Base-by-base conservation (phyloP, 208 protist genomes). In the Leishmania tarentolae region DNA sequence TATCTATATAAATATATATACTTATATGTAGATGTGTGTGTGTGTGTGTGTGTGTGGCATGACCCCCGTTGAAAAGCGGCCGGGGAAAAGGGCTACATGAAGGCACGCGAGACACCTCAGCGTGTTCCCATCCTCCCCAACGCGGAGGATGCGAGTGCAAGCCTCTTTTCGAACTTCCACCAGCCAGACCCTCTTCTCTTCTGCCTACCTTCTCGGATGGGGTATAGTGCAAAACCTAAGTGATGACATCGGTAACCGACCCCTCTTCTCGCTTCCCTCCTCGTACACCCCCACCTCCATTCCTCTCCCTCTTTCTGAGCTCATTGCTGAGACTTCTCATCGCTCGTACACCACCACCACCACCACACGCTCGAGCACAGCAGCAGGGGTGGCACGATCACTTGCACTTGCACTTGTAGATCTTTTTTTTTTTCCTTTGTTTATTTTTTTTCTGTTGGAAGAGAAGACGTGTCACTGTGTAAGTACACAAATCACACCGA, bases 391-490 rank as follows among this genome's bases (percentile, higher is more conserved):
- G 40, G 69, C 69, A 73, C 11, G 11, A 53, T 73, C 69, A 52
- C 69, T 44, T 50, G 40, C 24, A 35, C 21, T 35, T 19, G 46
- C 19, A 50, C 13, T 35, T 19, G 46, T 35, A 50, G 28, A 50
- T 47, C 61, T 28, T 42, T 24, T 73, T 69, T 57, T 6, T 56
- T 57, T 77, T 56, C 13, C 17, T 40, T 59, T 80, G 37, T 46
- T 21, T 65, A n/a, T 59, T 83, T 56, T 63, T 66, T 71, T 76
- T 52, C 2, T 81, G 70, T 80, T 87, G 75, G 40, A 53, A 15
- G 46, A 13, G 68, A 17, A 19, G 11, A 35, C 17, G 40, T 28
- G 46, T 52, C 4, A 35, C 5, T 61, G 42, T 76, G 65, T 53
- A 50, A n/a, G 66, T 81, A 52, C n/a, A 46, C 40, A 17, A 19